Evolutionary conservation across 106 monocot species (phyloP).

Genomic region (Acorus calamus): DNA sequence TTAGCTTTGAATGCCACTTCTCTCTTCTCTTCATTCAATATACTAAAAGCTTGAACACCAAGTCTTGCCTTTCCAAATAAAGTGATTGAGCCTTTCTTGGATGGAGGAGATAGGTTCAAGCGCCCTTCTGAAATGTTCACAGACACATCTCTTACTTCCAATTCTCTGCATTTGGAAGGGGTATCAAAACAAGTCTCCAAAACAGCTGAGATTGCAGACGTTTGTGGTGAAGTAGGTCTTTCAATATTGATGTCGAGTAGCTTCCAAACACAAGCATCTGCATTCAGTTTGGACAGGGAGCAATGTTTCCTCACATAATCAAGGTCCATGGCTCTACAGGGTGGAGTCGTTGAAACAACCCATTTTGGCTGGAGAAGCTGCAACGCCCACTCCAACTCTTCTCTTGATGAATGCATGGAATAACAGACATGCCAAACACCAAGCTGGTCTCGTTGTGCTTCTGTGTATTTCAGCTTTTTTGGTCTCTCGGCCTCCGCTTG

Average conservation of each 20-base stretch:
- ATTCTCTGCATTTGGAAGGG: not conserved
- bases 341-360: constrained; percentile 95
- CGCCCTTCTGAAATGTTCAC: constrained; percentile 14
- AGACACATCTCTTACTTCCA: constrained; percentile 6
- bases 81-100: constrained; percentile 30
- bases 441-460: constrained; percentile 60
- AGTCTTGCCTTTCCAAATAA: constrained; percentile 93
- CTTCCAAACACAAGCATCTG: constrained; percentile 69
- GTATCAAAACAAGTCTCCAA: not conserved
- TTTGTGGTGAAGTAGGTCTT: constrained; percentile 17
- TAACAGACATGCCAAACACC: constrained; percentile 86
- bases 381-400: constrained; percentile 72
- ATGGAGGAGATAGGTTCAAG: constrained; percentile 16
- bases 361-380: constrained; percentile 76
- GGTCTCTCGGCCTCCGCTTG: constrained; percentile 4
- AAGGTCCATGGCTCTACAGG: constrained; percentile 84
- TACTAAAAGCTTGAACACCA: constrained; percentile 21
- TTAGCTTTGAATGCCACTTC: not conserved
- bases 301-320: constrained; percentile 83
- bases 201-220: constrained; percentile 1
- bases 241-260: constrained; percentile 28
- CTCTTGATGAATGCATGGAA: constrained; percentile 86
- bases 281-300: constrained; percentile 41
- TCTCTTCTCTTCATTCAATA: constrained; percentile 20
- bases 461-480: constrained; percentile 24